Conservation (phyloP, 2,329 filamentous ascomycete genomes). For the Metarhizium rileyi region DNA sequence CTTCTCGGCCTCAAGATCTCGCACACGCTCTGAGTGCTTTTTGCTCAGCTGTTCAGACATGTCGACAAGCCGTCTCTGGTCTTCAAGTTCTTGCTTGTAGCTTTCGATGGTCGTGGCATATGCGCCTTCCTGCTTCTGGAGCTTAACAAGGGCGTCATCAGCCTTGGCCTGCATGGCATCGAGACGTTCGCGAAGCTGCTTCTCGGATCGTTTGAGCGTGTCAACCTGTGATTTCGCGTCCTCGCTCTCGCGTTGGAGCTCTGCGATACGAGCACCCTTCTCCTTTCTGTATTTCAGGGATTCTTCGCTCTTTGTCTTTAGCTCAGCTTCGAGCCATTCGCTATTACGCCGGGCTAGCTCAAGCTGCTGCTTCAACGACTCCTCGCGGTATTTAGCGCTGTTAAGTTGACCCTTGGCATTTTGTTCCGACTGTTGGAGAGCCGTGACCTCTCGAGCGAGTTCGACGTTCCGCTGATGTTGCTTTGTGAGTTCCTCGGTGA, state of each 20-base stretch:
- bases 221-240: conserved; percentile 72
- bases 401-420: conserved; percentile 69
- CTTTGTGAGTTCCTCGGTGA: conserved; percentile 76
- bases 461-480: conserved; percentile 84
- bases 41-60: conserved; percentile 68
- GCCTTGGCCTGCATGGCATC: conserved; percentile 79
- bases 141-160: conserved; percentile 70
- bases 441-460: conserved; percentile 70
- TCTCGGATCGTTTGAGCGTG: conserved; percentile 67
- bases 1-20: conserved; percentile 59
- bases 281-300: conserved; percentile 88
- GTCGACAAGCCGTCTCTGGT: conserved; percentile 69
- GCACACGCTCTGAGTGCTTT: conserved; percentile 59
- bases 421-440: conserved; percentile 76
- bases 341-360: conserved; percentile 81
- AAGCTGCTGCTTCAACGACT: conserved; percentile 81
- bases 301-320: conserved; percentile 83
- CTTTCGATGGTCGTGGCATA: conserved; percentile 75
- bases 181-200: conserved; percentile 68
- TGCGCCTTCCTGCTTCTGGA: conserved; percentile 79
- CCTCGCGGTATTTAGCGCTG: conserved; percentile 81
- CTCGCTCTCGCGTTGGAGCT: conserved; percentile 81
- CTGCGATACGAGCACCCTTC: conserved; percentile 79
- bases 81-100: conserved; percentile 78
- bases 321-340: conserved; percentile 86